phyloP scores from a whole-genome alignment of 2,329 filamentous ascomycete genomes.

The Cordyceps javanica region DNA sequence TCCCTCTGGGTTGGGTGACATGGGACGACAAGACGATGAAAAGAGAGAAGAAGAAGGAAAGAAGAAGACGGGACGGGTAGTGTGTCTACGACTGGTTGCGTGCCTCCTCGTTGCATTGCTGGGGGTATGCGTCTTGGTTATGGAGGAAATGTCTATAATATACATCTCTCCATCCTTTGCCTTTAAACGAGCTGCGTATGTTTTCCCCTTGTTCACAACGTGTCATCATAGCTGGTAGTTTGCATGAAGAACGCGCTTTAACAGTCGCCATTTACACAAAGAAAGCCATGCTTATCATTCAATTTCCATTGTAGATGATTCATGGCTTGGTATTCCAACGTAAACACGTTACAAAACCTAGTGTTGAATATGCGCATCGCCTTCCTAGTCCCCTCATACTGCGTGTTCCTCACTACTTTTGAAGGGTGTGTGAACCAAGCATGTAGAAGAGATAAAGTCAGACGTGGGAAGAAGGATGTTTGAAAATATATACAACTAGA shows the following conservation, averaged over 20 bases:
- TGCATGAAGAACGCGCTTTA: too few species aligned
- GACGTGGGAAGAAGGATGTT: not conserved
- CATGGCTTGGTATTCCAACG: too few species aligned
- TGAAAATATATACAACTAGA: constrained; percentile 11
- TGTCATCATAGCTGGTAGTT: too few species aligned
- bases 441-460: not conserved
- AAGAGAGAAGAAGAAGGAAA: not conserved
- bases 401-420: too few species aligned
- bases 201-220: too few species aligned
- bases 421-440: not conserved
- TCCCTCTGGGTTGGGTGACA: too few species aligned
- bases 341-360: too few species aligned
- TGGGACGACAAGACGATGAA: not conserved
- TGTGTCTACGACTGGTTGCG: not conserved
- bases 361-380: too few species aligned
- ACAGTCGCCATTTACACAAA: too few species aligned
- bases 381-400: too few species aligned
- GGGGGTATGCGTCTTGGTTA: not conserved
- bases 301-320: too few species aligned
- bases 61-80: not conserved
- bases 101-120: not conserved
- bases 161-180: not conserved
- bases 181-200: not conserved
- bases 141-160: not conserved
- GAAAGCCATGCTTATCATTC: too few species aligned